A percentile compares a stretch with the other conserved stretches of the same genome.
Conservation (phyloP, 305 asterid genomes). For the Coffea humblotiana region DNA sequence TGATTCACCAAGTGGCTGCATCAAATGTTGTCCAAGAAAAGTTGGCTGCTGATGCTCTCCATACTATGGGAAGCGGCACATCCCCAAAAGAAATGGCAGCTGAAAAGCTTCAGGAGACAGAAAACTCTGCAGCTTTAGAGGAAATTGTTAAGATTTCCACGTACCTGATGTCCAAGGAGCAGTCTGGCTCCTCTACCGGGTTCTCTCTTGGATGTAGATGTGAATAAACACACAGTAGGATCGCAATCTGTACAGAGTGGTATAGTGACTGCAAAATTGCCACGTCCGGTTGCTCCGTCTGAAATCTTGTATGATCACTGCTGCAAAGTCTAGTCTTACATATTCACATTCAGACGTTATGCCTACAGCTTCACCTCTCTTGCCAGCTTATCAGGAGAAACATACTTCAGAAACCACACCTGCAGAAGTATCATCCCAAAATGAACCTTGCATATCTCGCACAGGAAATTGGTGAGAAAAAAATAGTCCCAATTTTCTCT, state of each 20-base stretch:
- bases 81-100: slow-evolving; percentile 15
- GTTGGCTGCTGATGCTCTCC: slow-evolving; percentile 38
- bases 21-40: slow-evolving; percentile 41
- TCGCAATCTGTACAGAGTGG: slow-evolving; percentile 30
- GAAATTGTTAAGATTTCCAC: slow-evolving; percentile 33
- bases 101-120: slow-evolving; percentile 42
- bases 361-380: slow-evolving; percentile 30
- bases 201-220: slow-evolving; percentile 35
- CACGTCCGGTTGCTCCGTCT: slow-evolving; percentile 26
- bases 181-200: slow-evolving; percentile 29
- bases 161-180: slow-evolving; percentile 30
- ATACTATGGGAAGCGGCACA: slow-evolving; percentile 16
- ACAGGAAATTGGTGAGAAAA: slow-evolving; percentile 26
- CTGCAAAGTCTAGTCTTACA: slow-evolving; percentile 11
- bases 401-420: slow-evolving; percentile 25
- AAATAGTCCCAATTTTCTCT: slow-evolving; percentile 26
- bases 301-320: slow-evolving; percentile 20
- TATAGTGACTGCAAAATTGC: slow-evolving; percentile 21
- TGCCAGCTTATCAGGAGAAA: slow-evolving; percentile 16
- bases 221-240: slow-evolving; percentile 32
- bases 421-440: slow-evolving; percentile 22
- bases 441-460: slow-evolving; percentile 24
- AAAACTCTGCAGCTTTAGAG: slow-evolving; percentile 39
- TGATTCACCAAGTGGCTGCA: slow-evolving; percentile 51
- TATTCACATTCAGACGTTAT: slow-evolving; percentile 14